Percentiles rank a stretch among this genome's conserved stretches.
Evolutionary conservation across 805 yeast species (phyloP).

Genomic region (Candida ulmi): DNA sequence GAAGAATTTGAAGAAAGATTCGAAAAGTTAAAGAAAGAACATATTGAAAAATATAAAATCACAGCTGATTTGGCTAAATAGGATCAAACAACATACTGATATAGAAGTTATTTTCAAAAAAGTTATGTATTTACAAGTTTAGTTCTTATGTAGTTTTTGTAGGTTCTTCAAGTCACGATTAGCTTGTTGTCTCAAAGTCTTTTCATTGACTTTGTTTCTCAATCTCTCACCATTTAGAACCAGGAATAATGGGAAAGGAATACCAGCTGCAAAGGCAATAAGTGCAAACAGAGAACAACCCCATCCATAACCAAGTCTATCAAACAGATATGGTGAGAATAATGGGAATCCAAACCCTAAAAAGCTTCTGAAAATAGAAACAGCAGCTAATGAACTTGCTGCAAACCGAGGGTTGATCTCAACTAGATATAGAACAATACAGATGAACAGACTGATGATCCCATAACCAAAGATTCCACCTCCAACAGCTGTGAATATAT

Average conservation of each 20-base stretch:
- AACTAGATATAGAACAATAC: slow-evolving; percentile 60
- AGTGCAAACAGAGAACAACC: slow-evolving; percentile 60
- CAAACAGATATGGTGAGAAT: slow-evolving; percentile 55
- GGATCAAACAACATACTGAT: too few relatives aligned
- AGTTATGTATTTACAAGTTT: too few relatives aligned
- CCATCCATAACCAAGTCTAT: slow-evolving; percentile 60
- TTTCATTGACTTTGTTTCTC: slow-evolving; percentile 49
- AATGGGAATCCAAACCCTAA: slow-evolving; percentile 69
- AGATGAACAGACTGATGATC: slow-evolving; percentile 55
- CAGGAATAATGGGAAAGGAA: slow-evolving; percentile 64
- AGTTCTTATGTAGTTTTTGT: slow-evolving; percentile 12
- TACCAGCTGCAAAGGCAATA: slow-evolving; percentile 49
- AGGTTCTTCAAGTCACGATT: slow-evolving; percentile 37
- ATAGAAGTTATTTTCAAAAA: too few relatives aligned
- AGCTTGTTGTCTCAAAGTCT: slow-evolving; percentile 41
- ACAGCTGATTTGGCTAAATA: slow-evolving; percentile 8
- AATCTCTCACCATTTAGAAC: slow-evolving; percentile 50
- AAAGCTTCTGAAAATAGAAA: slow-evolving; percentile 58
- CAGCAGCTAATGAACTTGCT: slow-evolving; percentile 64
- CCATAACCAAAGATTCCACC: slow-evolving; percentile 54
- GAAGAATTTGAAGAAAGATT: slow-evolving; percentile 21
- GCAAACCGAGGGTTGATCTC: slow-evolving; percentile 66
- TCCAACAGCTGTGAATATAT: slow-evolving; percentile 64
- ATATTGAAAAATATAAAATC: neutral
- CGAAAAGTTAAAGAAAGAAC: neutral